Evolutionary conservation across 352 stramenopile genomes (phyloP).

Genomic region (Phytophthora niederhauseri): DNA sequence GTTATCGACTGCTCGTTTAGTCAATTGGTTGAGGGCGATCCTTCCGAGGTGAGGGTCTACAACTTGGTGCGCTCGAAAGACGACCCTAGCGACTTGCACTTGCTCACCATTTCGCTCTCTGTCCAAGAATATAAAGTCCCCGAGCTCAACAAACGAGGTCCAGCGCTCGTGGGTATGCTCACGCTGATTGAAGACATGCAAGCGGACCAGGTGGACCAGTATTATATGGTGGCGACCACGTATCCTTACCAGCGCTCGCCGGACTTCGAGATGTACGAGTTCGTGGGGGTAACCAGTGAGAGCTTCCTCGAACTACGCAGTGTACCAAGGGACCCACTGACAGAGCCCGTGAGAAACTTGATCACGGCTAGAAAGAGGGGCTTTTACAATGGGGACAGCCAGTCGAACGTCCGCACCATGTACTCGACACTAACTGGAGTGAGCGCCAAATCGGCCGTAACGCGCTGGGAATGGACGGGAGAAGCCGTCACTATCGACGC

Average conservation of each 20-base stretch:
- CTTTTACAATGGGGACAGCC: constrained; percentile 36
- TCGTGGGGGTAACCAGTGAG: constrained; percentile 13
- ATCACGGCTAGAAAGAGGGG: constrained; percentile 25
- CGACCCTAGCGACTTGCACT: constrained; percentile 3
- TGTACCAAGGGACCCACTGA: constrained; percentile 1
- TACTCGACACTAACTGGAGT: constrained; percentile 8
- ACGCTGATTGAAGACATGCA: constrained; percentile 25
- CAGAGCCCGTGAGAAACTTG: constrained; percentile 33
- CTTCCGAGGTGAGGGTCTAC: constrained; percentile 13
- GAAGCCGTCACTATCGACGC: constrained; percentile 25
- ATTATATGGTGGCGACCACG: constrained; percentile 27
- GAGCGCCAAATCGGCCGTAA: constrained; percentile 1
- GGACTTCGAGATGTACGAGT: constrained; percentile 35
- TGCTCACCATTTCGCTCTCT: constrained; percentile 23
- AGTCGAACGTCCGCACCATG: constrained; percentile 30
- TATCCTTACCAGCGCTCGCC: constrained; percentile 34
- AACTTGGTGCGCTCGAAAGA: constrained; percentile 25
- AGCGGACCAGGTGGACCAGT: constrained; percentile 8
- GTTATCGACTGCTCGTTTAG: constrained; percentile 40
- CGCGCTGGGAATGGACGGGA: constrained; percentile 19
- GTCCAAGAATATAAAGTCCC: constrained; percentile 33
- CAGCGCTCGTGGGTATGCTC: constrained; percentile 26
- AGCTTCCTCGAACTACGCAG: constrained; percentile 21
- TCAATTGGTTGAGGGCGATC: constrained; percentile 14
- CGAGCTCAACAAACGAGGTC: constrained; percentile 15